Percentiles rank a stretch among this genome's conserved stretches.
These are phyloP conservation scores for Urochloa ruziziensis DNA, from an alignment of 176 grass and related monocot species.

Conservation along the genomic window DNA sequence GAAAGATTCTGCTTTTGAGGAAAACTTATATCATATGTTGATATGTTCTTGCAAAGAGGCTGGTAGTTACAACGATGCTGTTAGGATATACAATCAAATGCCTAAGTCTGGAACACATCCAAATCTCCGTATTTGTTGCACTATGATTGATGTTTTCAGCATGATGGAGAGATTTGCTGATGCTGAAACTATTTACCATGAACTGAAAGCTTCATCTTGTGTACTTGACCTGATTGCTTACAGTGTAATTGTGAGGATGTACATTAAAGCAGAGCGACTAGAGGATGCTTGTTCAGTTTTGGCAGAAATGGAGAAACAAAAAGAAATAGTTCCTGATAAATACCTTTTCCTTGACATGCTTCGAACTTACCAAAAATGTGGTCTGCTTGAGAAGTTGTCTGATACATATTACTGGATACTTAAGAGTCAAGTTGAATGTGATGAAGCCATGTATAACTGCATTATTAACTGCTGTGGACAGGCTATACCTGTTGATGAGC, in stretches of 20 bases:
- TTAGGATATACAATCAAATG: constrained; percentile 68
- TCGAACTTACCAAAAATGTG: constrained; percentile 71
- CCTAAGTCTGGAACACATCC: constrained; percentile 38
- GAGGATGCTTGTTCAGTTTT: constrained; percentile 71
- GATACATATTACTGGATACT: constrained; percentile 84
- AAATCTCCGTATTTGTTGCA: constrained; percentile 80
- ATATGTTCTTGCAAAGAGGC: constrained; percentile 92
- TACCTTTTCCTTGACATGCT: constrained; percentile 91
- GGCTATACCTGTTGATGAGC: constrained; percentile 76
- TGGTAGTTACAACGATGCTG: constrained; percentile 53
- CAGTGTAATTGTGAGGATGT: constrained; percentile 82
- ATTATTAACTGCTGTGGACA: constrained; percentile 91
- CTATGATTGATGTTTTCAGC: constrained; percentile 86
- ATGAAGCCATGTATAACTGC: constrained; percentile 92
- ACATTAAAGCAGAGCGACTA: constrained; percentile 58
- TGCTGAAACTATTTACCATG: constrained; percentile 66
- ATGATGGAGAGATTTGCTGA: constrained; percentile 63
- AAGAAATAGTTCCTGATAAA: constrained; percentile 82
- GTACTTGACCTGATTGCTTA: constrained; percentile 88
- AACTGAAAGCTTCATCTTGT: constrained; percentile 51
- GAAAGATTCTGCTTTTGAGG: constrained; percentile 74
- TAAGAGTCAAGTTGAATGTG: constrained; percentile 61
- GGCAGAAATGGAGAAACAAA: constrained; percentile 79
- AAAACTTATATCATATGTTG: constrained; percentile 83
- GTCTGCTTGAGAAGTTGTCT: constrained; percentile 64